phyloP scores from a whole-genome alignment of 805 yeast genomes.

The Blastobotrys americana region DNA sequence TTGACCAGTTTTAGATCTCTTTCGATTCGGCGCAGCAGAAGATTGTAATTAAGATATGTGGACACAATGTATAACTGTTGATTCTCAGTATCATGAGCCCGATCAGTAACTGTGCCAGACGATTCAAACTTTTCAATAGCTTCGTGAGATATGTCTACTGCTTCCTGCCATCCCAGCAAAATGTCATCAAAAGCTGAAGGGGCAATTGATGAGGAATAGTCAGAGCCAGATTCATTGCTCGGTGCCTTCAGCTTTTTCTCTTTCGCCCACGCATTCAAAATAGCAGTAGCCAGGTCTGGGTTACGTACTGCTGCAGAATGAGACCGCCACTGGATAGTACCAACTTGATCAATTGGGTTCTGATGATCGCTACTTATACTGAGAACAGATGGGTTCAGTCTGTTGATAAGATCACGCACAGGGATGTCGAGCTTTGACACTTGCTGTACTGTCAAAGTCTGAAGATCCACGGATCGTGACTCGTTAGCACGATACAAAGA shows the following conservation, averaged over 20 bases:
- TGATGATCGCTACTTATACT: conserved; percentile 15
- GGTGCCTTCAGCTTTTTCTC: conserved; percentile 19
- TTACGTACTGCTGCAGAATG: conserved; percentile 59
- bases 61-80: conserved; percentile 63
- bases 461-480: conserved; percentile 40
- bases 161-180: conserved; percentile 61
- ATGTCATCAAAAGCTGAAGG: conserved; percentile 42
- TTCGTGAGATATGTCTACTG: conserved; percentile 50
- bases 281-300: conserved; percentile 56
- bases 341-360: conserved; percentile 30
- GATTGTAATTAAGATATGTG: conserved; percentile 67
- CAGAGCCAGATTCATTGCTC: conserved; percentile 7
- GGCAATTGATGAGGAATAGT: conserved; percentile 24
- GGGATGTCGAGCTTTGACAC: conserved; percentile 30
- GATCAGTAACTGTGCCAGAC: conserved; percentile 21
- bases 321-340: conserved; percentile 49
- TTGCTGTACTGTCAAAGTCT: conserved; percentile 41
- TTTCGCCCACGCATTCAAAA: conserved; percentile 24
- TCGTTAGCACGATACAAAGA: conserved; percentile 40
- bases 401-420: conserved; percentile 36
- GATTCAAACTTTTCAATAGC: conserved; percentile 42
- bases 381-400: conserved; percentile 28
- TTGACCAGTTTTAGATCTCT: conserved; percentile 54
- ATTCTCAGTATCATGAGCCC: conserved; percentile 44
- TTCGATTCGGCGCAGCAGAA: conserved; percentile 56